phyloP scores from a whole-genome alignment of 2,329 filamentous ascomycete genomes.

The Sporothrix luriei region DNA sequence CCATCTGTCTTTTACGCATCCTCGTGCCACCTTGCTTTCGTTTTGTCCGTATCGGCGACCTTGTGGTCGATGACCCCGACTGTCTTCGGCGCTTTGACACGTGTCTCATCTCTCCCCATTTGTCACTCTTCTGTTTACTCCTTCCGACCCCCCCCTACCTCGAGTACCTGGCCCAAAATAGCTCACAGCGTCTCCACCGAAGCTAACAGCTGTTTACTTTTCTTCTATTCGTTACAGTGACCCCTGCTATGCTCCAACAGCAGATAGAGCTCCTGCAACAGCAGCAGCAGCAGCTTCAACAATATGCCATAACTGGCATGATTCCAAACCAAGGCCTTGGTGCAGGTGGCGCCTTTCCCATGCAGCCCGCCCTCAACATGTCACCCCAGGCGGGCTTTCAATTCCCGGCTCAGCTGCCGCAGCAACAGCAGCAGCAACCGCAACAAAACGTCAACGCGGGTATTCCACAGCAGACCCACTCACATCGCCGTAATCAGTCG shows the following conservation, averaged over 20 bases:
- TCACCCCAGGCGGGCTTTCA: constrained; percentile 83
- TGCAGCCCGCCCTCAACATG: constrained; percentile 79
- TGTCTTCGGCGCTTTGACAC: constrained; percentile 31
- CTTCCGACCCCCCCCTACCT: neutral
- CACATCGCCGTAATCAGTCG: constrained; percentile 97
- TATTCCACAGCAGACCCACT: constrained; percentile 73
- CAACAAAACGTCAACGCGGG: constrained; percentile 75
- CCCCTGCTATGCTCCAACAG: constrained; percentile 95
- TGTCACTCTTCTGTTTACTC: constrained; percentile 16
- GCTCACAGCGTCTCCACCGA: constrained; percentile 6
- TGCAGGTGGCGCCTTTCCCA: constrained; percentile 67
- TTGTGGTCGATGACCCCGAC: neutral
- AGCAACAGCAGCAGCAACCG: constrained; percentile 72
- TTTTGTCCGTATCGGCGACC: constrained; percentile 15
- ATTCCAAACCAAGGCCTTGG: constrained; percentile 78
- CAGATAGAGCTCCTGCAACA: constrained; percentile 97
- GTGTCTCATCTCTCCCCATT: constrained; percentile 22
- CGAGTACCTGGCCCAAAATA: constrained; percentile 2
- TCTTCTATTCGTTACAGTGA: constrained; percentile 62
- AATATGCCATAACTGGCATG: constrained; percentile 90
- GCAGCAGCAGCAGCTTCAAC: constrained; percentile 96
- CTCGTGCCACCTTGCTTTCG: neutral
- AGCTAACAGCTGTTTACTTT: constrained; percentile 32
- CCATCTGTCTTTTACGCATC: neutral
- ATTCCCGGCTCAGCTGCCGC: constrained; percentile 74